Evolutionary conservation across 345 rosid genomes (phyloP).

Genomic region (Bruguiera sexangula): DNA sequence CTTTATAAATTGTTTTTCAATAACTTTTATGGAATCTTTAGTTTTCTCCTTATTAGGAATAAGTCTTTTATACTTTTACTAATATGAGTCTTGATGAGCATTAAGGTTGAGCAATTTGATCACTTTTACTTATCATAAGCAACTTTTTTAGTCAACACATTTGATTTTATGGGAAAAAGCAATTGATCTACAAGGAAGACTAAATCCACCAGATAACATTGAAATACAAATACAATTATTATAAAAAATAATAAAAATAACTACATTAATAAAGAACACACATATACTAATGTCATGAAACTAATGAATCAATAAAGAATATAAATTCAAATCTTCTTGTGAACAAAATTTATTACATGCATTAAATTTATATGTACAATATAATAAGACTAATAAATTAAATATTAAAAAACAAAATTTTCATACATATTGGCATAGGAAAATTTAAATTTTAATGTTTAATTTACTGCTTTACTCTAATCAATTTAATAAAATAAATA

Average conservation of each 20-base stretch:
- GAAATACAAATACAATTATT: not conserved
- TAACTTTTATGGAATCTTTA: not conserved
- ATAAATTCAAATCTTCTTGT: not conserved
- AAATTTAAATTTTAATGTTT: not conserved
- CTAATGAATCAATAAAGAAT: not conserved
- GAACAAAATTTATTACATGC: accelerated
- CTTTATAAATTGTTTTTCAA: not conserved
- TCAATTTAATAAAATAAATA: not conserved
- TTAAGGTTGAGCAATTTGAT: not conserved
- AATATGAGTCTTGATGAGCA: not conserved
- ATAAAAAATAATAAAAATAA: not conserved
- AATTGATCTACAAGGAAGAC: not conserved
- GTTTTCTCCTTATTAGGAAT: not conserved
- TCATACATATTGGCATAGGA: not conserved
- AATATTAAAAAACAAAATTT: not conserved
- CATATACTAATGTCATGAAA: not conserved
- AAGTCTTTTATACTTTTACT: not conserved
- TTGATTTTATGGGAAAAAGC: not conserved
- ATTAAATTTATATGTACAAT: not conserved
- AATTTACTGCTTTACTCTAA: not conserved
- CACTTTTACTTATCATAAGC: not conserved
- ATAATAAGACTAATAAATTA: not conserved
- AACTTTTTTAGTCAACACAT: not conserved
- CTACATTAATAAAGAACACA: not conserved
- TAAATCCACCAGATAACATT: not conserved